Conservation (phyloP, 2,329 filamentous ascomycete genomes). For the Trichoderma brevicompactum region DNA sequence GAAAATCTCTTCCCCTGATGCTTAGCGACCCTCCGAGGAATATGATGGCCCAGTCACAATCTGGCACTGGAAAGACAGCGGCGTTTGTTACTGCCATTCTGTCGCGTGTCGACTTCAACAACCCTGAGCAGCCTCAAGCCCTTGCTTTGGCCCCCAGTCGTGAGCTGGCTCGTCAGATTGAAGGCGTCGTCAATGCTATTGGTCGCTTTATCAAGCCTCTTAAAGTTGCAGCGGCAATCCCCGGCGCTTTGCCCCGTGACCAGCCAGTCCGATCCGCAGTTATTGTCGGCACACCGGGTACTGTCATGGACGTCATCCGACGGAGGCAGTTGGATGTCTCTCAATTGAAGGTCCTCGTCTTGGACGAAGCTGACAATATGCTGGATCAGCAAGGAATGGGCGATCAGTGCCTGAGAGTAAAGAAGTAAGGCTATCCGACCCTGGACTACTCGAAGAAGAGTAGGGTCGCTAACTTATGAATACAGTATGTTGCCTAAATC, state of each 20-base stretch:
- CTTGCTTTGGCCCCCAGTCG: slow-evolving; percentile 89
- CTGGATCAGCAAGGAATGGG: slow-evolving; percentile 92
- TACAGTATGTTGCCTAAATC: slow-evolving; percentile 70
- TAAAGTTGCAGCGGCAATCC: slow-evolving; percentile 79
- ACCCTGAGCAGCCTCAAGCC: slow-evolving; percentile 75
- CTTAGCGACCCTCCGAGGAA: slow-evolving; percentile 85
- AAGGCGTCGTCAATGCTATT: slow-evolving; percentile 81
- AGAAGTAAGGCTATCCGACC: slow-evolving; percentile 58
- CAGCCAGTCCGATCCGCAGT: slow-evolving; percentile 74
- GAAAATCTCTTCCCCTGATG: slow-evolving; percentile 88
- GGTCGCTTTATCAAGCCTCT: slow-evolving; percentile 81
- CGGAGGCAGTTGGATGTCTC: slow-evolving; percentile 73
- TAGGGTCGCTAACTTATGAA: slow-evolving; percentile 14
- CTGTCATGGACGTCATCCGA: slow-evolving; percentile 84
- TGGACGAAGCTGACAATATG: slow-evolving; percentile 99
- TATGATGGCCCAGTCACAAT: slow-evolving; percentile 98
- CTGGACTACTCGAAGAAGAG: background rate
- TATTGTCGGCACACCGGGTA: slow-evolving; percentile 92
- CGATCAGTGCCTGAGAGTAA: slow-evolving; percentile 91
- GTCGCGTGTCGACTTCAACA: slow-evolving; percentile 76
- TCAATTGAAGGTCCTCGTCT: slow-evolving; percentile 78
- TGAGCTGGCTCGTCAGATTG: slow-evolving; percentile 92
- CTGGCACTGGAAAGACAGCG: slow-evolving; percentile 96
- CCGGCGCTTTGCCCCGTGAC: slow-evolving; percentile 72
- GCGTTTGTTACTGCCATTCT: slow-evolving; percentile 94